Base-by-base conservation (phyloP, 495 filamentous ascomycete genomes). In the Lepraria neglecta region DNA sequence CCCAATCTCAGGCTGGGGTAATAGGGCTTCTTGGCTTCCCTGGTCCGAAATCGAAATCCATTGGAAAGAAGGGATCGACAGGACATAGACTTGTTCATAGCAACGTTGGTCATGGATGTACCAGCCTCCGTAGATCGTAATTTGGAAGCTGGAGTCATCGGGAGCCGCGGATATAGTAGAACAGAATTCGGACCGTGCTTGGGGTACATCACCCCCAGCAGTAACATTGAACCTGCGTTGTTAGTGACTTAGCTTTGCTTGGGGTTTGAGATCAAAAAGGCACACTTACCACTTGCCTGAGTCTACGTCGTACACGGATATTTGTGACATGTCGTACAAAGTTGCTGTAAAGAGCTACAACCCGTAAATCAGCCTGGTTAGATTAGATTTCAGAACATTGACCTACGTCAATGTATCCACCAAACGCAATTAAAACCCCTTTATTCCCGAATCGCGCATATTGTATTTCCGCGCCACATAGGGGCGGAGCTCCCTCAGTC, bases 41-140 rank as follows among this genome's bases (percentile, higher is more conserved):
- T 28, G 35, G 21, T 44, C 60, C 3, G n/a, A 42, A 9, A 62
- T 56, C 6, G 38, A 56, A 33, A 62, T 54, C 60, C 60, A 62
- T 21, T 62, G 51, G 48, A 62, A 62, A 30, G 60, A 43, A 30
- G 52, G 60, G n/a, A 62, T 56, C 17, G 60, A 27, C 6, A 62
- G 40, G 28, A 62, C 60, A 24, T 56, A 56, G 28, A 62, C 30
- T 0, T 62, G 9, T 14, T 55, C 60, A 9, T 38, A 24, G 21
- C 46, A 4, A 48, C 2, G 46, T 31, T 12, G 15, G 7, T 44
- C 10, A 28, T 35, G 10, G 2, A 9, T 27, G 33, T 56, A 21
- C 40, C 4, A 62, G 33, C 60, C 60, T 17, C 60, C 60, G 30
- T 62, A 56, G 24, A 62, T 55, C 6, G 31, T 54, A 31, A 54